Base-by-base conservation (phyloP, 768 basidiomycete genomes). In the Mycena metata region DNA sequence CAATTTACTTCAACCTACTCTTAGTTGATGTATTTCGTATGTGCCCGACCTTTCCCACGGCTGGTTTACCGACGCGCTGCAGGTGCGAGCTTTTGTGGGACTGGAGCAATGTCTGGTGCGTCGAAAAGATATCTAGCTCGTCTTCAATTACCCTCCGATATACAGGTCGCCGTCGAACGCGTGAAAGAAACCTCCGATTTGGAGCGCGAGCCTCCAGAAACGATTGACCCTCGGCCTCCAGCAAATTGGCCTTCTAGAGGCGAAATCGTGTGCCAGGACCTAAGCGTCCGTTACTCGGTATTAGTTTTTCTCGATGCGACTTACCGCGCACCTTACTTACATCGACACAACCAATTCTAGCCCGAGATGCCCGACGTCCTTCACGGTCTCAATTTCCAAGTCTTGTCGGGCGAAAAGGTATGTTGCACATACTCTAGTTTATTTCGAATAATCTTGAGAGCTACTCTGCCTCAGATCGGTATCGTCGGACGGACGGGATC, bases 41-140 rank as follows among this genome's bases (percentile, higher is more conserved):
- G 63, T 55, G n/a, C 21, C 30, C 26, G 8, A 54, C 10, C 17
- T 46, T 12, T 24, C 10, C 15, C 0, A 5, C 23, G 23, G 8
- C 42, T 26, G 11, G 13, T 30, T 11, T 26, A 11, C 33, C 24
- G 12, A 63, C 42, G 9, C 30, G 2, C 2, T 54, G 49, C 67
- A 85, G 83, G 89, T 95, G 47, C 86, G 93, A 58, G 86, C 93
- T 49, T 95, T 94, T 70, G 95, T 96, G 36, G 89, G 92, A 24
- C 82, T 96, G n/a, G 95, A 97, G 75, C 96, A 97, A 78, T 92
- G 91, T 16, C 95, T 97, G 94, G 95, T 94, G 65, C 90, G 92
- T 39, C 80, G 45, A 21, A 19, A 33, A 35, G 24, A 17, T 26
- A 30, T 26, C 16, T 21, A 12, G 2, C 15, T 19, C 13, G 10